Base-by-base conservation (phyloP, 768 basidiomycete genomes). In the Dendrothele bispora region DNA sequence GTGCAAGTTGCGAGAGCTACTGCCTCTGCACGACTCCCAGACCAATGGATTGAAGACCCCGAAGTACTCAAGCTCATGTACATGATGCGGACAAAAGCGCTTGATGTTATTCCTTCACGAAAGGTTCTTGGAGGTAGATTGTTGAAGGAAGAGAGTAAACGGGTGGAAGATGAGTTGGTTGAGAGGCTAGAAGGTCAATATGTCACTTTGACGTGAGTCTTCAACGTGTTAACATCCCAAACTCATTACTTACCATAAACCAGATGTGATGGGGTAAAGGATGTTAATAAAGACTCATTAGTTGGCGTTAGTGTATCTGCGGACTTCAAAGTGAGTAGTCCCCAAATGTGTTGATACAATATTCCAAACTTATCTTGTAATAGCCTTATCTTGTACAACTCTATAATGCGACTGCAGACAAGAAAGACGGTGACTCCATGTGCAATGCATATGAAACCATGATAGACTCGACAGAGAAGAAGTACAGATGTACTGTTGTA, bases 221-320 rank as follows among this genome's bases (percentile, higher is more conserved):
- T 4, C 21, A 34, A 8, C 35, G 37, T 44, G 11, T 41, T 36
- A 15, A 14, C 6, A 5, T 25, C 4, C 6, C 6, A 5, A 20
- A n/a, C 8, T 11, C 4, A 27, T 6, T 5, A 25, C 20, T 7
- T 15, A 32, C 14, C 12, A 43, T 7, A 14, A 21, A 14, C 7
- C 28, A 50, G 49, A 20, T 15, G 21, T 12, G 49, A 50, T 27
- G 42, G 49, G n/a, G 42, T 39, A 42, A 50, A 44, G 43, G 29
- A 5, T 11, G 40, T 34, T 11, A 44, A 11, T 4, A 7, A 25
- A 4, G 39, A 34, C n/a, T 34, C 29, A n/a, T 39, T 50, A 18
- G 37, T 34, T 26, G 49, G 49, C 8, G 21, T 50, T 6, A 43
- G 49, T 34, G 49, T 6, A 12, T 43, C 42, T 32, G 42, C 43